Percentiles rank a stretch among this genome's conserved stretches.
Evolutionary conservation across 2,329 filamentous ascomycete genomes (phyloP).

Genomic region (Hirsutella thompsonii): DNA sequence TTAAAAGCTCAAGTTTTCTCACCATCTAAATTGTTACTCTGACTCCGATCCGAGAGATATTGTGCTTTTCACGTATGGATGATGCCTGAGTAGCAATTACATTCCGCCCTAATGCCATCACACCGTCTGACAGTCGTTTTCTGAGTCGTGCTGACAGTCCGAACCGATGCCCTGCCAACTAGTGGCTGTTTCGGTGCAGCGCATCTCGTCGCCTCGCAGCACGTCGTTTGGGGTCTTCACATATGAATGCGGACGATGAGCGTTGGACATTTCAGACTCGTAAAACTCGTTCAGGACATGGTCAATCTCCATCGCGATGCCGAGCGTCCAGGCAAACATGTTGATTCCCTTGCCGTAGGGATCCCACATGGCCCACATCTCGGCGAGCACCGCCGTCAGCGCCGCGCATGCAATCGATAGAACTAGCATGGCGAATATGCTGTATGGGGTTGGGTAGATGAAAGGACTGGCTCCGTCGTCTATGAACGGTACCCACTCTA

Average conservation of each 20-base stretch:
- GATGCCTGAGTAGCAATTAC: too few relatives aligned
- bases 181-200: too few relatives aligned
- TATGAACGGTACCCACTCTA: not conserved
- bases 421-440: conserved; percentile 1
- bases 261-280: conserved; percentile 7
- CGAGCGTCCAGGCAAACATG: conserved; percentile 12
- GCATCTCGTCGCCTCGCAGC: too few relatives aligned
- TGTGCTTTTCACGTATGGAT: too few relatives aligned
- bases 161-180: too few relatives aligned
- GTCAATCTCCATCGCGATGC: conserved; percentile 15
- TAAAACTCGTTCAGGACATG: conserved; percentile 14
- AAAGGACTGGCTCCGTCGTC: not conserved
- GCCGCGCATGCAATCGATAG: conserved; percentile 5
- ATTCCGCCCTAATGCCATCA: too few relatives aligned
- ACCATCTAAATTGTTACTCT: too few relatives aligned
- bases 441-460: not conserved
- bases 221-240: conserved; percentile 4
- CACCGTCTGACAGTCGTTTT: too few relatives aligned
- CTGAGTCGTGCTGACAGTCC: too few relatives aligned
- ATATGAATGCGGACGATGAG: conserved; percentile 7
- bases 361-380: conserved; percentile 14
- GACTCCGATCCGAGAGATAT: too few relatives aligned
- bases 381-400: conserved; percentile 8
- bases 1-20: too few relatives aligned
- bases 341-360: conserved; percentile 11